These are phyloP conservation scores for Fragosphaeria purpurea DNA, from an alignment of 2,329 filamentous ascomycete genomes.

Conservation along the genomic window DNA sequence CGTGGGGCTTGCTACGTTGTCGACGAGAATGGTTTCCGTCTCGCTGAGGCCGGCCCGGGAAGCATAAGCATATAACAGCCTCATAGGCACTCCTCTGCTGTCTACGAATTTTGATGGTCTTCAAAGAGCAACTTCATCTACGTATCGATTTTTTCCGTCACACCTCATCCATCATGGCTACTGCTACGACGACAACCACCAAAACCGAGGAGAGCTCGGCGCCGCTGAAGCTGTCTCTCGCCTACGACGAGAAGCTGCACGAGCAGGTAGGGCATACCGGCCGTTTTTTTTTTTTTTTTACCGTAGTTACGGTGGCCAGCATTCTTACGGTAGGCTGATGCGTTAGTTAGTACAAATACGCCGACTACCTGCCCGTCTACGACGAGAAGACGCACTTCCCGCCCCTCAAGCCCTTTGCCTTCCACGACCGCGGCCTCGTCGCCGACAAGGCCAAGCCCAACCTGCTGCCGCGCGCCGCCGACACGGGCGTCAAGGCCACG, in stretches of 20 bases:
- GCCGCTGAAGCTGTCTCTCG: slow-evolving; percentile 13
- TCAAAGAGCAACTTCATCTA: no score
- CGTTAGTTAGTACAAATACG: slow-evolving; percentile 19
- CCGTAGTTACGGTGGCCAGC: no score
- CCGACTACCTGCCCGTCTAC: slow-evolving; percentile 24
- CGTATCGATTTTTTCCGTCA: not conserved
- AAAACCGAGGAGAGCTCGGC: slow-evolving; percentile 4
- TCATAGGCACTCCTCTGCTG: no score
- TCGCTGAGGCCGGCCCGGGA: no score
- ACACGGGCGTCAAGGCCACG: slow-evolving; percentile 13
- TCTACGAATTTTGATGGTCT: no score
- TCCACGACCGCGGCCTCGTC: slow-evolving; percentile 21
- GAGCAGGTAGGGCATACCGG: slow-evolving; percentile 9
- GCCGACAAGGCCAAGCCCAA: slow-evolving; percentile 21
- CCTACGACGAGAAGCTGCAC: slow-evolving; percentile 17
- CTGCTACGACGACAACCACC: slow-evolving; percentile 8
- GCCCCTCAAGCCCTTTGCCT: slow-evolving; percentile 21
- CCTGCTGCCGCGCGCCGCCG: slow-evolving; percentile 14
- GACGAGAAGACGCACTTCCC: slow-evolving; percentile 20
- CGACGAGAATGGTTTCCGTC: no score
- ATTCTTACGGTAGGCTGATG: no score
- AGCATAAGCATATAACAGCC: no score
- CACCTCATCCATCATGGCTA: not conserved
- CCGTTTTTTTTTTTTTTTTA: not conserved
- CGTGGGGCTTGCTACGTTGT: not conserved